Evolutionary conservation across 1,284 basidiomycete species (phyloP), one percentile per base, ranked within the genome.

Genomic region (Apiotrichum veenhuisii): DNA sequence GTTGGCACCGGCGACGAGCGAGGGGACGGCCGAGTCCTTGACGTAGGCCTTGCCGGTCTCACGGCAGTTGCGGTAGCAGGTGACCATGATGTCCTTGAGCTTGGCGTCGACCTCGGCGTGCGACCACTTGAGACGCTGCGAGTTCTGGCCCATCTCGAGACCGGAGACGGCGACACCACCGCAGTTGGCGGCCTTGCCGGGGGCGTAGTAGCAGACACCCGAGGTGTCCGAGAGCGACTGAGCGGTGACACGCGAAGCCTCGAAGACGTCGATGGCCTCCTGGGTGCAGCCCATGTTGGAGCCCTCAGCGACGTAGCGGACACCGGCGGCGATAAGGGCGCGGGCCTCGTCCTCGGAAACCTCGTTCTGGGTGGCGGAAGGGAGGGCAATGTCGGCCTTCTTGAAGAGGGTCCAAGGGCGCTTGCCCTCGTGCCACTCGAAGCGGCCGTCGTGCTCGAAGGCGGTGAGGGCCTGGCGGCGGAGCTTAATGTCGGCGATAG

Each of bases 111-210:
- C 87, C 70, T 86, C 84, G 62, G 81, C 78, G 57, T 80, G 78
- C n/a, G 83, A 77, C 64, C 63, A 64, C 50, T 81, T 79, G 44
- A 86, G 79, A 44, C 86, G 80, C 65, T 84, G 82, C 67, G 84
- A 85, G 81, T 88, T 87, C 78, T 89, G 87, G 12, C 86, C 85
- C 87, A 89, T 89, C 80, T 89, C 88, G 63, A 90, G 83, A 69
- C 71, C 73, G 18, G 71, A 73, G 41, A 73, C 74, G 62, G 84
- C 84, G 60, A 86, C 84, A 78, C 85, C 85, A 76, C 86, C 85
- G 62, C 81, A 82, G 79, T 87, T 87, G 75, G 84, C 82, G 47
- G 85, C 85, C 74, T 81, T 88, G 59, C 86, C 86, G 53, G 87
- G 86, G 23, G 84, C 85, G 76, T 87, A 87, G 84, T 84, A 87